Evolutionary conservation across 768 basidiomycete genomes (phyloP), one percentile per base, ranked within the genome.

Genomic region (Pleurotus citrinopileatus): DNA sequence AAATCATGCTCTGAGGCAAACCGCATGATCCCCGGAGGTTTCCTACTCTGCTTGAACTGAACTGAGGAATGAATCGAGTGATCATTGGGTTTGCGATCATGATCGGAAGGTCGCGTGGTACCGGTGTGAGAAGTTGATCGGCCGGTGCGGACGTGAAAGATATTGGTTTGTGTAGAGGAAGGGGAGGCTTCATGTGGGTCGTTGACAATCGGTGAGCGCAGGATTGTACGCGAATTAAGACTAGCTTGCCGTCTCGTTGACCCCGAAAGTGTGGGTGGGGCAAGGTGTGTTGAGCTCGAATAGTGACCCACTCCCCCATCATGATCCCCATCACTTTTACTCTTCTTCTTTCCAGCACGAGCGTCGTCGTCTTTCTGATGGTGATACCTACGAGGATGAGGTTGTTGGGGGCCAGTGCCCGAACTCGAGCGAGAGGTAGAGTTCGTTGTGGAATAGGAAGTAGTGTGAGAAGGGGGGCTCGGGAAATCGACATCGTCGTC

Each of bases 111-210:
- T 34, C 32, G 48, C n/a, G 34, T 51, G 17, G 48, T 51, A 12
- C 34, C 48, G 8, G 48, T 34, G 20, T 51, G 48, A n/a, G 48
- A 51, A 2, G 48, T 37, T 20, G 48, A 51, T 20, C 48, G 48
- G 29, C 48, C 34, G 8, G 22, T 34, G 22, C 48, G 48, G 13
- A n/a, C n/a, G n/a, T n/a, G n/a, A n/a, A n/a, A n/a, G n/a, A n/a
- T n/a, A n/a, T n/a, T n/a, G n/a, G n/a, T n/a, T n/a, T n/a, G n/a
- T n/a, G 27, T 10, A 36, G 19, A 40, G 15, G 17, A 19, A 40
- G 38, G 38, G 38, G n/a, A n/a, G 17, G 38, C 7, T 40, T 7
- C 10, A 40, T 40, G 17, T 40, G 10, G 13, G 38, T 12, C 8
- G 38, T 40, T 40, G 32, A 34, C 32, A n/a, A 34, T 19, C 17